phyloP scores from a whole-genome alignment of 495 filamentous ascomycete species.

The Penicillium pancosmium region DNA sequence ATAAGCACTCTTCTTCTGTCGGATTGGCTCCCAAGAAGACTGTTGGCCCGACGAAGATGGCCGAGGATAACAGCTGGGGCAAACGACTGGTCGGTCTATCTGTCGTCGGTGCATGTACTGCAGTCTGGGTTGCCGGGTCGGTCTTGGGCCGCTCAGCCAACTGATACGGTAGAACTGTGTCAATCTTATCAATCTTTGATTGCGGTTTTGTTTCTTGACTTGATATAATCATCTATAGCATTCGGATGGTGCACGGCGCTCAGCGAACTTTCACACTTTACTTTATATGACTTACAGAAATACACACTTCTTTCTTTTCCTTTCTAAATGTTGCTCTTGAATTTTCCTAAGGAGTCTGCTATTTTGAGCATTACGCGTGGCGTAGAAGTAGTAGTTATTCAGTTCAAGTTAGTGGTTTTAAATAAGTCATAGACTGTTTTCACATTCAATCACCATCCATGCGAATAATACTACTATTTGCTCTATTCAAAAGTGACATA shows the following conservation, averaged over 20 bases:
- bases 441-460: too few species aligned
- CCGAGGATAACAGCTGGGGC: constrained; percentile 66
- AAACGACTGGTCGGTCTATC: constrained; percentile 69
- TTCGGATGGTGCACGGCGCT: constrained; percentile 1
- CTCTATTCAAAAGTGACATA: too few species aligned
- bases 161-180: constrained; percentile 16
- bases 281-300: not conserved
- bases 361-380: too few species aligned
- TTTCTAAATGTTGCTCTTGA: too few species aligned
- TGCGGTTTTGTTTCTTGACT: not conserved
- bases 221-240: constrained; percentile 6
- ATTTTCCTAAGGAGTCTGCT: too few species aligned
- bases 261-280: not conserved
- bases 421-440: too few species aligned
- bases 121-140: constrained; percentile 68
- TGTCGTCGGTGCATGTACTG: constrained; percentile 65
- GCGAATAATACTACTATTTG: too few species aligned
- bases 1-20: constrained; percentile 22
- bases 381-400: too few species aligned
- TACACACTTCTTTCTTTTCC: too few species aligned
- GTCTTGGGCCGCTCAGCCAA: constrained; percentile 34
- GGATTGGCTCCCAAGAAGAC: constrained; percentile 35
- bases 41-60: constrained; percentile 62
- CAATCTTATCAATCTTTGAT: not conserved
- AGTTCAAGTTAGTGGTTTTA: too few species aligned